phyloP scores from a whole-genome alignment of 2,329 filamentous ascomycete genomes.

The Phialemonium atrogriseum region DNA sequence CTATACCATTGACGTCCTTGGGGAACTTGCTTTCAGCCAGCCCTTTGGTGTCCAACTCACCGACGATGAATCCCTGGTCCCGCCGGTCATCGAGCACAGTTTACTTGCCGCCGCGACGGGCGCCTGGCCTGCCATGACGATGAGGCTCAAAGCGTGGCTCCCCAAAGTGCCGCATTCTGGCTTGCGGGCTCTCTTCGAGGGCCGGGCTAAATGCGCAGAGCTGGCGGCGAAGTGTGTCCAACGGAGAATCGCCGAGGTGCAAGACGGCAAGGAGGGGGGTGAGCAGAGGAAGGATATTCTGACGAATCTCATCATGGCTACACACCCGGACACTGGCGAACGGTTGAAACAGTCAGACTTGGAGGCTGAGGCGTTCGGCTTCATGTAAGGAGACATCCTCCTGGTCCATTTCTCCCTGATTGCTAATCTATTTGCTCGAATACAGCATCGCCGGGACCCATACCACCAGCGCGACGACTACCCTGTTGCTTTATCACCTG shows the following conservation, averaged over 20 bases:
- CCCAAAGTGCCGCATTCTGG: constrained; percentile 13
- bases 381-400: constrained; percentile 21
- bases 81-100: constrained; percentile 23
- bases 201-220: too few species aligned
- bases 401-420: not conserved
- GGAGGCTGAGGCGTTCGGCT: constrained; percentile 26
- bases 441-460: constrained; percentile 23
- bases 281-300: constrained; percentile 21
- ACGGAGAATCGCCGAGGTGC: too few species aligned
- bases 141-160: constrained; percentile 17
- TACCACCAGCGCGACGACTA: constrained; percentile 20
- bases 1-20: constrained; percentile 18
- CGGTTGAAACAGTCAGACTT: constrained; percentile 19
- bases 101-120: constrained; percentile 20
- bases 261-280: constrained; percentile 1
- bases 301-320: constrained; percentile 25
- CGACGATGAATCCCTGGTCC: constrained; percentile 18
- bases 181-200: too few species aligned
- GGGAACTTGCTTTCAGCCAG: constrained; percentile 22
- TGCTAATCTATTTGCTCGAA: not conserved
- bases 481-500: constrained; percentile 22
- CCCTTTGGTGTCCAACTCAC: constrained; percentile 20
- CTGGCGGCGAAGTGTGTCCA: too few species aligned
- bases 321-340: constrained; percentile 24
- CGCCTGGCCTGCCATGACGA: constrained; percentile 17